phyloP scores from a whole-genome alignment of 805 yeast species.

The Cephaloascus fragrans region DNA sequence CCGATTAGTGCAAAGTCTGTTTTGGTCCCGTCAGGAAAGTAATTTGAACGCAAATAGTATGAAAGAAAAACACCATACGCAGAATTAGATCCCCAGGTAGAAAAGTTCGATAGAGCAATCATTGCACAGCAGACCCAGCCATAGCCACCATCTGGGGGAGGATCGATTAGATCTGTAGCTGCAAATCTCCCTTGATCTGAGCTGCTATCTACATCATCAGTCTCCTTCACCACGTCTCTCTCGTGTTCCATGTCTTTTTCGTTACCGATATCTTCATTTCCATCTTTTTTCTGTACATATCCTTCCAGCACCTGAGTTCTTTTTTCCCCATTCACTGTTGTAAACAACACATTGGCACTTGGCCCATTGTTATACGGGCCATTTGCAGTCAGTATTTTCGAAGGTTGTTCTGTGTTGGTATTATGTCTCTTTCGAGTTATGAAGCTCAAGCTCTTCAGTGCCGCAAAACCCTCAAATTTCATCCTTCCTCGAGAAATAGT shows the following conservation, averaged over 20 bases:
- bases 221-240: constrained; percentile 2
- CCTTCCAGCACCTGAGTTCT: too few species aligned
- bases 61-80: constrained; percentile 45
- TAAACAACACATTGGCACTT: too few species aligned
- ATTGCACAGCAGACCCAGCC: neutral
- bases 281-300: neutral
- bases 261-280: neutral
- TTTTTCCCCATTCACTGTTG: too few species aligned
- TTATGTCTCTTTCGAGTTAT: too few species aligned
- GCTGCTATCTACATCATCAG: neutral
- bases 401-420: too few species aligned
- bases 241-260: constrained; percentile 1
- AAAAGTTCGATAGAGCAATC: constrained; percentile 7
- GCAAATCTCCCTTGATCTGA: too few species aligned
- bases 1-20: constrained; percentile 49
- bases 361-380: too few species aligned
- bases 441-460: too few species aligned
- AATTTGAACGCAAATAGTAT: constrained; percentile 28
- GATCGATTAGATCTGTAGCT: constrained; percentile 3
- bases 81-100: constrained; percentile 48
- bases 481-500: too few species aligned
- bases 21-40: constrained; percentile 39
- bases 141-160: neutral
- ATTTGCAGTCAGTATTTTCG: too few species aligned
- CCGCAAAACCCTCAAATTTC: too few species aligned